Evolutionary conservation across 768 basidiomycete species (phyloP).

Genomic region (Mycena albidolilacea): DNA sequence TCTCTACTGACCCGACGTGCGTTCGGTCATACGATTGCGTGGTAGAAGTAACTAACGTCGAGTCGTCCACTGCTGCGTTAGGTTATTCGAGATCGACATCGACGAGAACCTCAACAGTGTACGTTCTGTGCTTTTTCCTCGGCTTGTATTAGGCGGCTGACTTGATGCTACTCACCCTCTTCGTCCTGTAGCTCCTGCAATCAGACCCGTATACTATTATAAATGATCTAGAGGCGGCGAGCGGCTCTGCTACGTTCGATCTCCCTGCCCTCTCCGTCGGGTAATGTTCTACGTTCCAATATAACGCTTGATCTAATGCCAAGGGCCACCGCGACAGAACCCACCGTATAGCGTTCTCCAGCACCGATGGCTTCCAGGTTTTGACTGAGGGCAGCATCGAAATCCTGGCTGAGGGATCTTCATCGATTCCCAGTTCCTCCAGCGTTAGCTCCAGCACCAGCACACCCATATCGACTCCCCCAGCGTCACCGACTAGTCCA

Average conservation of each 20-base stretch:
- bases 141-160: background rate
- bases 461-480: background rate
- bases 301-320: background rate
- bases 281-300: background rate
- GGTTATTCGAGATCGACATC: slow-evolving; percentile 16
- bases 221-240: background rate
- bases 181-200: background rate
- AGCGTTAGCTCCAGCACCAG: too few species aligned
- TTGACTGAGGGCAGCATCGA: slow-evolving; percentile 13
- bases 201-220: slow-evolving; percentile 4
- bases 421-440: background rate
- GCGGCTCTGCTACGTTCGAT: slow-evolving; percentile 13
- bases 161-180: background rate
- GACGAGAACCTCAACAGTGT: background rate
- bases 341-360: slow-evolving; percentile 23
- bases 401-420: slow-evolving; percentile 2
- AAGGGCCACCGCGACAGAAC: slow-evolving; percentile 2
- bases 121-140: background rate
- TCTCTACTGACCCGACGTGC: background rate
- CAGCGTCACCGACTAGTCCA: background rate
- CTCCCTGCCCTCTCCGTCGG: slow-evolving; percentile 9
- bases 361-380: slow-evolving; percentile 4
- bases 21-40: background rate
- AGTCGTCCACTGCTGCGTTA: background rate
- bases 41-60: background rate